Evolutionary conservation across 2,329 filamentous ascomycete genomes (phyloP).

Genomic region (Beauveria medogensis): DNA sequence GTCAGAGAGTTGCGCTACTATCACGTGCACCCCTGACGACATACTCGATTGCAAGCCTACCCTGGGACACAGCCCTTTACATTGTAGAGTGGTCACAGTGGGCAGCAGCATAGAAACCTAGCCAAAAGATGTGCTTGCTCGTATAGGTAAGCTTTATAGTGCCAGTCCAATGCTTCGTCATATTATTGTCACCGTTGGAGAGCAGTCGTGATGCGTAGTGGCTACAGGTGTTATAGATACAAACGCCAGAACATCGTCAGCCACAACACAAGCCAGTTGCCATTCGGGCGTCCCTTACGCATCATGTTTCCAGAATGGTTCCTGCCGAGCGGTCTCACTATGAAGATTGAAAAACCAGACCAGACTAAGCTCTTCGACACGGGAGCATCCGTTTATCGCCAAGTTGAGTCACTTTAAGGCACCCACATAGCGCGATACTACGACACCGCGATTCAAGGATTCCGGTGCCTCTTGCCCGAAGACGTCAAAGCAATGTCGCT

Average conservation of each 20-base stretch:
- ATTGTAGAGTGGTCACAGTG: neutral
- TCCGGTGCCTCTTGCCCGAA: neutral
- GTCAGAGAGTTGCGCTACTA: neutral
- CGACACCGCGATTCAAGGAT: no score
- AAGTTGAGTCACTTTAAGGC: no score
- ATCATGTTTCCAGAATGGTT: neutral
- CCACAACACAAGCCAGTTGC: neutral
- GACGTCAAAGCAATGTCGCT: neutral
- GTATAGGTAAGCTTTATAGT: no score
- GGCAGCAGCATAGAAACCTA: no score
- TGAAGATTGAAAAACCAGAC: neutral
- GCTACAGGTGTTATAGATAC: no score
- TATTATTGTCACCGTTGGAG: no score
- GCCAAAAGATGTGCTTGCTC: no score
- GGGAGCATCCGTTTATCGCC: no score
- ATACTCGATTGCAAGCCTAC: neutral
- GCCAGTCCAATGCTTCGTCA: no score
- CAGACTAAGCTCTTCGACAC: no score
- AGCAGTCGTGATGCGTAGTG: no score
- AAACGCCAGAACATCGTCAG: neutral
- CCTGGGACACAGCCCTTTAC: neutral
- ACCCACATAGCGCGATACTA: no score
- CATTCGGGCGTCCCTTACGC: neutral
- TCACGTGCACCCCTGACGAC: constrained; percentile 11
- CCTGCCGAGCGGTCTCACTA: neutral